phyloP scores from a whole-genome alignment of 2,329 filamentous ascomycete species.

The Pezicula rhizophila region DNA sequence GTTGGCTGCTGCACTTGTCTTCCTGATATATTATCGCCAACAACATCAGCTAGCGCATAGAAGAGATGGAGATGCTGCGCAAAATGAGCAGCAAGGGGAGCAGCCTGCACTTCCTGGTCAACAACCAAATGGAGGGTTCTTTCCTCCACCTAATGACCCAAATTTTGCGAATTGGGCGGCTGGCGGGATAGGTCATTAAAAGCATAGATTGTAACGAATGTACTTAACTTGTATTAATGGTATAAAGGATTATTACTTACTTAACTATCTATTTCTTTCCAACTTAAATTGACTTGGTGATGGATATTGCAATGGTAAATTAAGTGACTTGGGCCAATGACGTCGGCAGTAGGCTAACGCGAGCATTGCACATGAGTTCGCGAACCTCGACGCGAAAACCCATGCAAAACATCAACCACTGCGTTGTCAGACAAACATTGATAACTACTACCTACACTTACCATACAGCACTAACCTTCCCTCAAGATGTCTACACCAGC shows the following conservation, averaged over 20 bases:
- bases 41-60: slow-evolving; percentile 56
- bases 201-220: slow-evolving; percentile 4
- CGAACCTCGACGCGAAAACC: no score
- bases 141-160: slow-evolving; percentile 61
- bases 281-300: not conserved
- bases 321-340: not conserved
- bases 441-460: slow-evolving; percentile 14
- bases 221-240: slow-evolving; percentile 12
- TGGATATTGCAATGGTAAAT: not conserved
- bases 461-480: slow-evolving; percentile 19
- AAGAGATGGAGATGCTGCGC: slow-evolving; percentile 33
- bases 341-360: no score
- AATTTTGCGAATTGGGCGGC: slow-evolving; percentile 59
- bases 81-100: slow-evolving; percentile 23
- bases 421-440: slow-evolving; percentile 5
- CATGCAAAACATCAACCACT: no score
- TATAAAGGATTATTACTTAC: not conserved
- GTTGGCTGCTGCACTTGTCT: slow-evolving; percentile 66
- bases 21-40: slow-evolving; percentile 77
- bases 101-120: slow-evolving; percentile 14
- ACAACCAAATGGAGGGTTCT: slow-evolving; percentile 46
- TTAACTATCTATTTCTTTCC: not conserved
- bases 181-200: slow-evolving; percentile 58
- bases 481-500: slow-evolving; percentile 41
- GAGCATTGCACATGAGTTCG: no score